Evolutionary conservation across 495 filamentous ascomycete genomes (phyloP), one percentile per base, ranked within the genome.

Genomic region (Massariosphaeria phaeospora): DNA sequence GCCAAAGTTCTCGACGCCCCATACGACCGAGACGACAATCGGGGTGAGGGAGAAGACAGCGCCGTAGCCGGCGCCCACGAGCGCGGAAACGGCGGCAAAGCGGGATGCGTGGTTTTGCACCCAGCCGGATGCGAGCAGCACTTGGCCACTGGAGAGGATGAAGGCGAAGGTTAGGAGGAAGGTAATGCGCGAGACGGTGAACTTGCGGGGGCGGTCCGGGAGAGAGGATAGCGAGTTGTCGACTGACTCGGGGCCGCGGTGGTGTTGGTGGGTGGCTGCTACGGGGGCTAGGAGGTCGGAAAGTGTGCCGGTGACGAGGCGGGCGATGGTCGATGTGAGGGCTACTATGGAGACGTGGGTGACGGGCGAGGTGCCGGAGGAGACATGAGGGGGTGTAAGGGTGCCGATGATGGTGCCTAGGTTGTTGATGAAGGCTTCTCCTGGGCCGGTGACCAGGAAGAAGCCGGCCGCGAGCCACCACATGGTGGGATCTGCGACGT

Each of bases 1-100:
- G 53, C 88, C 93, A 68, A 97, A 97, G 69, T 97, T 98, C 72
- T 96, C 88, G 1, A 95, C 89, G 30, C 93, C 93, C 93, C 93
- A 98, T 38, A 97, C 90, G 21, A 96, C 88, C 46, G 80, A 85
- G 59, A 96, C 83, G 55, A 96, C 85, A 64, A 96, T 96, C 2
- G 93, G 93, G 0, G 83, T 81, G 12, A 98, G 78, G 33, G 82
- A 85, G 72, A 98, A 98, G 33, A 87, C 80, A 23, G 89, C 89
- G 39, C 93, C 93, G 65, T 98, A 98, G 34, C 91, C 91, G 30
- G 89, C 80, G 25, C 93, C 93, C 26, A 96, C 79, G 11, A 88
- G 73, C 0, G 83, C 79, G 8, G 86, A 91, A 17, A 91, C 84
- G 23, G 90, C 65, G 74, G 88, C 87, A 71, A 96, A 91, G 26